A percentile compares a stretch with the other conserved stretches of the same genome.
These are phyloP conservation scores for Podospora pseudocomata DNA, from an alignment of 495 filamentous ascomycete species.

Conservation along the genomic window DNA sequence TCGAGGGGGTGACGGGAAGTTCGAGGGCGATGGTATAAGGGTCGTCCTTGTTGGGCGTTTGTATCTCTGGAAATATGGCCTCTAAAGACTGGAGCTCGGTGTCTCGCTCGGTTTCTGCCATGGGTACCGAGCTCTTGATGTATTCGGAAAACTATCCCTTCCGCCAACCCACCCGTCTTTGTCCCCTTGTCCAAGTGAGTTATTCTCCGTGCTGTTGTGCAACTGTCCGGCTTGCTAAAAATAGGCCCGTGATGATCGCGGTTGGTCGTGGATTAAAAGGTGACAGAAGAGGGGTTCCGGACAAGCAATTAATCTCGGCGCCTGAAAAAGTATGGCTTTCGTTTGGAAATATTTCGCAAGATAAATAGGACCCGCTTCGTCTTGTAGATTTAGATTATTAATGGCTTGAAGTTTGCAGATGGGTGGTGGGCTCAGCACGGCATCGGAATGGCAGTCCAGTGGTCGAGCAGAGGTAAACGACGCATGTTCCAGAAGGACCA, in stretches of 20 bases:
- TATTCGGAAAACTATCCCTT: neutral
- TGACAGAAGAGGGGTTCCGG: neutral
- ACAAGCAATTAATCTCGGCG: neutral
- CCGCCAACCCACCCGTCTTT: neutral
- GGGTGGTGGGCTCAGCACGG: neutral
- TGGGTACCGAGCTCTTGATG: neutral
- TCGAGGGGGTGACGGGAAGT: slow-evolving; percentile 65
- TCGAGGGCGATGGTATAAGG: slow-evolving; percentile 66
- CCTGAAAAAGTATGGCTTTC: neutral
- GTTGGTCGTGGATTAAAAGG: neutral
- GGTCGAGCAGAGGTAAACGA: neutral
- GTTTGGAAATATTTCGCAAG: neutral
- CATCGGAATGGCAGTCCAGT: neutral
- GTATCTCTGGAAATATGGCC: slow-evolving; percentile 87
- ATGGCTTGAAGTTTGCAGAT: neutral
- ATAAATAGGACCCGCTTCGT: neutral
- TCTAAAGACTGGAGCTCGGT: slow-evolving; percentile 77
- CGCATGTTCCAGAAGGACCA: neutral
- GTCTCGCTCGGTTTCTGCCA: slow-evolving; percentile 46
- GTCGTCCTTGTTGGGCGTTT: slow-evolving; percentile 50
- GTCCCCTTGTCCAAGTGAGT: neutral
- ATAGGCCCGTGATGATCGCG: neutral
- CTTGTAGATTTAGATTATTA: neutral
- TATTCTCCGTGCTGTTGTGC: neutral
- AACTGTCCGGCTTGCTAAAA: neutral